These are phyloP conservation scores for Patellaria atrata DNA, from an alignment of 495 filamentous ascomycete species.

Conservation along the genomic window DNA sequence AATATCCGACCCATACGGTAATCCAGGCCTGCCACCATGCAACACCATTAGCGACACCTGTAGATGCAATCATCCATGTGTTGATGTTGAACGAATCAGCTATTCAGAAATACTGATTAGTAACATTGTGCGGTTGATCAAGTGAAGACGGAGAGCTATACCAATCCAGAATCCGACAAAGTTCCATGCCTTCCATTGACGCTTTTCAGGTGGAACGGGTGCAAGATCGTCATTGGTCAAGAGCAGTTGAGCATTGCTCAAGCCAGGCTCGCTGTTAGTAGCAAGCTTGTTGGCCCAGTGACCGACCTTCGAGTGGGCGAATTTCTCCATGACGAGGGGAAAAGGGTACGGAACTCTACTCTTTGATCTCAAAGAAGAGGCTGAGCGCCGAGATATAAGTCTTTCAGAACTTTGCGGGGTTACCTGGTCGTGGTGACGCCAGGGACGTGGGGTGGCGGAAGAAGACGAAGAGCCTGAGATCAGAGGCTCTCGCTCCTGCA, in stretches of 20 bases:
- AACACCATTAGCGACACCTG: slow-evolving; percentile 61
- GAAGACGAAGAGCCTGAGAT: slow-evolving; percentile 8
- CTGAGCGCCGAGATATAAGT: background rate
- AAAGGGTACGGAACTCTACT: slow-evolving; percentile 13
- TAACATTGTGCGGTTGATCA: background rate
- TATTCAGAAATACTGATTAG: background rate
- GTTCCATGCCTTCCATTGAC: slow-evolving; percentile 80
- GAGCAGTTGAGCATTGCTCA: slow-evolving; percentile 78
- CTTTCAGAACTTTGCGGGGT: slow-evolving; percentile 1
- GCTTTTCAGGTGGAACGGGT: slow-evolving; percentile 71
- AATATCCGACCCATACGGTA: slow-evolving; percentile 57
- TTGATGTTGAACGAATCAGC: slow-evolving; percentile 96
- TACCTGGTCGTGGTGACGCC: background rate
- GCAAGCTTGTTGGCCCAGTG: slow-evolving; percentile 40
- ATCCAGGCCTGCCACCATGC: slow-evolving; percentile 97
- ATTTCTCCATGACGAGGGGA: slow-evolving; percentile 27
- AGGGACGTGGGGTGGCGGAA: slow-evolving; percentile 3
- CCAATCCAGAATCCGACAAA: slow-evolving; percentile 52
- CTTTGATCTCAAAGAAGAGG: slow-evolving; percentile 1
- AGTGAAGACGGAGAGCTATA: slow-evolving; percentile 5
- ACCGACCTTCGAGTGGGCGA: slow-evolving; percentile 16
- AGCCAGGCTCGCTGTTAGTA: slow-evolving; percentile 59
- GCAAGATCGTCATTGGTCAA: slow-evolving; percentile 78
- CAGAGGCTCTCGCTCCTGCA: slow-evolving; percentile 14
- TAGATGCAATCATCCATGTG: slow-evolving; percentile 93